Percentiles rank a stretch among this genome's conserved stretches.
phyloP scores from a whole-genome alignment of 2,329 filamentous ascomycete genomes.

The Hymenoscyphus albidus region DNA sequence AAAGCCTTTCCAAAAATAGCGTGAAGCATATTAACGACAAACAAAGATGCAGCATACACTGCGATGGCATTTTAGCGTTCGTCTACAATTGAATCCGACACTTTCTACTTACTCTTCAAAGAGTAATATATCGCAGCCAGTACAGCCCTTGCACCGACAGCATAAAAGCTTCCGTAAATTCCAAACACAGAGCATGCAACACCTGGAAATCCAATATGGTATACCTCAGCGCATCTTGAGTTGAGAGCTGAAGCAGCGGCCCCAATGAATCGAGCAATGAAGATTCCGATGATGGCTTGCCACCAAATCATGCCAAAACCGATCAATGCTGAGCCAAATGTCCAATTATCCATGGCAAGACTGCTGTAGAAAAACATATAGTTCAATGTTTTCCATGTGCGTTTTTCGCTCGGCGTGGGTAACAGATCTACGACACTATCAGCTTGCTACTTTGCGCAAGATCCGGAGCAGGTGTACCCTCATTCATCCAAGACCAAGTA shows the following conservation, averaged over 20 bases:
- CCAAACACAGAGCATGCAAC: constrained; percentile 40
- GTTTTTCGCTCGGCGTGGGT: background rate
- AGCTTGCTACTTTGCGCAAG: background rate
- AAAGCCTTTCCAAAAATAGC: constrained; percentile 35
- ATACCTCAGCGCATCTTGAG: constrained; percentile 40
- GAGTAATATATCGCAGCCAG: constrained; percentile 56
- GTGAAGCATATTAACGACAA: constrained; percentile 35
- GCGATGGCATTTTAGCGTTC: background rate
- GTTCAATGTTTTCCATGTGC: constrained; percentile 29
- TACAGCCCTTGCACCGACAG: constrained; percentile 41
- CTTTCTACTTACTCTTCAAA: constrained; percentile 53
- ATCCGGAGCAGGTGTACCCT: constrained; percentile 5
- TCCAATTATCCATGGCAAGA: constrained; percentile 37
- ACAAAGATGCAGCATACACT: constrained; percentile 28
- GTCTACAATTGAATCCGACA: background rate
- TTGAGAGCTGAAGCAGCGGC: constrained; percentile 44
- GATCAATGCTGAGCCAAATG: constrained; percentile 39
- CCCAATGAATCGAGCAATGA: constrained; percentile 41
- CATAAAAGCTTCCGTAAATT: constrained; percentile 42
- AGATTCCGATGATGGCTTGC: constrained; percentile 43
- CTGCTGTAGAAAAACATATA: constrained; percentile 39
- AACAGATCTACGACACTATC: background rate
- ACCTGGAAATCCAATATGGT: constrained; percentile 42
- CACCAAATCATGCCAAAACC: constrained; percentile 44
- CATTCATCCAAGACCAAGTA: constrained; percentile 13